Conservation (phyloP, 441 rosid genomes). For the Syzygium syzygioides region DNA sequence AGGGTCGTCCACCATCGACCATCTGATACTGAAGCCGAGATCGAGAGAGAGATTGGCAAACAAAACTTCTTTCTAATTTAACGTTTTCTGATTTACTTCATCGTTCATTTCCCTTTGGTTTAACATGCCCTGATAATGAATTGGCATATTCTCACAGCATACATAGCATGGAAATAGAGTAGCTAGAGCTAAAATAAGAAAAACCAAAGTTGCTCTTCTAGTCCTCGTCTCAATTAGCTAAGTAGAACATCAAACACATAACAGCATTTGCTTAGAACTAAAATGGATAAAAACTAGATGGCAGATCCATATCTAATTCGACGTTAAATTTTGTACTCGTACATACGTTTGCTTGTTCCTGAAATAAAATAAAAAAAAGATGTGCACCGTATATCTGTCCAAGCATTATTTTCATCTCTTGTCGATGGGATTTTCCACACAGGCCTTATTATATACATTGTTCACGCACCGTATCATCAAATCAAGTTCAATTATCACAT, state of each 20-base stretch:
- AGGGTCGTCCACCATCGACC: neutral
- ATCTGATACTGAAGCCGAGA: neutral
- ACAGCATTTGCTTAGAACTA: neutral
- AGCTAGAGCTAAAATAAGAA: neutral
- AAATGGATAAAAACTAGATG: neutral
- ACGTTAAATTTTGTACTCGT: neutral
- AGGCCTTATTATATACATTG: neutral
- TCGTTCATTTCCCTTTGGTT: neutral
- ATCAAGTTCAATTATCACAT: neutral
- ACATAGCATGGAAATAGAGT: neutral
- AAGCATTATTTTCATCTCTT: neutral
- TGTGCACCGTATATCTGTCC: neutral
- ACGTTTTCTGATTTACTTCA: neutral
- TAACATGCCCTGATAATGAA: neutral
- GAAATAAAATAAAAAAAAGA: neutral
- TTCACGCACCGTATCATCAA: neutral
- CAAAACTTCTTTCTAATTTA: neutral
- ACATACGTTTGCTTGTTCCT: no score
- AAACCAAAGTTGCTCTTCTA: neutral
- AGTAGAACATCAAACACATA: neutral
- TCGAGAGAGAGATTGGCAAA: neutral
- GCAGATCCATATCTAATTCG: neutral
- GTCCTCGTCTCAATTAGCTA: neutral
- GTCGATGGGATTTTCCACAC: neutral
- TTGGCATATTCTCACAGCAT: neutral